These are phyloP conservation scores for Schizosaccharomyces versatilis DNA, from an alignment of 1,139 yeast species.

Conservation along the genomic window DNA sequence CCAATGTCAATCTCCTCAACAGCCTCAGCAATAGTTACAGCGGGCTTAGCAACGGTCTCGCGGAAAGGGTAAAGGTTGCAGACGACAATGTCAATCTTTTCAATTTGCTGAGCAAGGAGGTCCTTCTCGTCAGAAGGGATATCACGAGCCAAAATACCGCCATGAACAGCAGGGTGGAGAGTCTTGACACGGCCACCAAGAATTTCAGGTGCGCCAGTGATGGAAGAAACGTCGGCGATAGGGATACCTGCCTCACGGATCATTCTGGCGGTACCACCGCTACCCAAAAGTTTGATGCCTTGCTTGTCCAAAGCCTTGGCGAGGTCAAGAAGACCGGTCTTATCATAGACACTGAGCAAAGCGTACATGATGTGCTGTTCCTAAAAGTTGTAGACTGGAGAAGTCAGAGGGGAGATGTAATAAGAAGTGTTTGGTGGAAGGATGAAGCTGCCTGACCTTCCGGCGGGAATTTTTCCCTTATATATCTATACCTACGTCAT, in stretches of 20 bases:
- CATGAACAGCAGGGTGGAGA: slow-evolving; percentile 94
- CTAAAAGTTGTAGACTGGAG: slow-evolving; percentile 20
- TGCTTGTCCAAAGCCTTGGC: slow-evolving; percentile 84
- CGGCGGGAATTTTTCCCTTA: too few relatives aligned
- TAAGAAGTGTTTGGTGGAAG: too few relatives aligned
- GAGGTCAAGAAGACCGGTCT: slow-evolving; percentile 82
- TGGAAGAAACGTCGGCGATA: slow-evolving; percentile 81
- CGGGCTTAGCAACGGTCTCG: slow-evolving; percentile 86
- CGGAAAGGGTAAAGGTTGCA: slow-evolving; percentile 96
- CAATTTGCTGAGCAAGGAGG: slow-evolving; percentile 67
- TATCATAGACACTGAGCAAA: slow-evolving; percentile 58
- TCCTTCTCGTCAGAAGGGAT: slow-evolving; percentile 76
- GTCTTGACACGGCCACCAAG: slow-evolving; percentile 96
- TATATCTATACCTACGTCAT: too few relatives aligned
- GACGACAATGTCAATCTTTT: slow-evolving; percentile 86
- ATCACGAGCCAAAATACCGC: slow-evolving; percentile 65
- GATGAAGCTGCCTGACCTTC: too few relatives aligned
- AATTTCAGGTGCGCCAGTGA: slow-evolving; percentile 97
- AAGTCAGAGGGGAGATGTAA: slow-evolving; percentile 36
- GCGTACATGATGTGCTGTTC: slow-evolving; percentile 17
- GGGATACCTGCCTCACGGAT: slow-evolving; percentile 96
- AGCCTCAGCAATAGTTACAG: slow-evolving; percentile 90
- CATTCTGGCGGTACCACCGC: slow-evolving; percentile 91
- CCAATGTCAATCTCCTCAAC: slow-evolving; percentile 97
- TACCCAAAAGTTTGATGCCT: slow-evolving; percentile 76